Percentiles rank a stretch among this genome's conserved stretches.
Conservation (phyloP, 257 asterid species). For the Rhazya stricta region DNA sequence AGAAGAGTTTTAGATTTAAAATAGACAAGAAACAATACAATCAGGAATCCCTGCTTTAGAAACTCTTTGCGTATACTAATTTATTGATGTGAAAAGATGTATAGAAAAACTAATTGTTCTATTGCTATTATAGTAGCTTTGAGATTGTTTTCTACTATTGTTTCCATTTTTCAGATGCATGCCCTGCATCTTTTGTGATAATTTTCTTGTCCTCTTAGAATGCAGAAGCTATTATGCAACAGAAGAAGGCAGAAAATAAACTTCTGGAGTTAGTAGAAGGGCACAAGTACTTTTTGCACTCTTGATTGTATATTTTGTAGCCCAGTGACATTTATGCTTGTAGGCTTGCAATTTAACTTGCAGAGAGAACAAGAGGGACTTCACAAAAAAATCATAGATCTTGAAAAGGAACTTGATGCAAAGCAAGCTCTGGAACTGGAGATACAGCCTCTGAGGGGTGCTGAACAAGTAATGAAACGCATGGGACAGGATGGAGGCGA, state of each 20-base stretch:
- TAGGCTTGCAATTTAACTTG: neutral
- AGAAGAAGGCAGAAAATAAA: conserved; percentile 49
- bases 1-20: neutral
- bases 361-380: conserved; percentile 14
- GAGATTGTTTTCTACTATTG: neutral
- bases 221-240: conserved; percentile 64
- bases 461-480: conserved; percentile 14
- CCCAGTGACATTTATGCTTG: neutral
- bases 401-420: conserved; percentile 19
- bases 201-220: conserved; percentile 43
- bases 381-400: conserved; percentile 16
- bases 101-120: neutral
- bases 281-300: conserved; percentile 31
- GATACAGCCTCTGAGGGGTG: conserved; percentile 18
- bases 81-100: neutral
- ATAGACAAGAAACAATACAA: neutral
- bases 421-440: conserved; percentile 21
- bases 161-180: neutral
- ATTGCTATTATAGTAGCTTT: neutral
- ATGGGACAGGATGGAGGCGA: conserved; percentile 14
- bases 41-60: neutral
- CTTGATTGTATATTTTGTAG: neutral
- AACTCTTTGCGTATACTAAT: neutral
- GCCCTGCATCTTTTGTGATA: neutral
- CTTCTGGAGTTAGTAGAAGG: conserved; percentile 48